Percentiles rank a stretch among this genome's conserved stretches.
Conservation (phyloP, 2,329 filamentous ascomycete species). For the Pyrenophora tritici-repentis region DNA sequence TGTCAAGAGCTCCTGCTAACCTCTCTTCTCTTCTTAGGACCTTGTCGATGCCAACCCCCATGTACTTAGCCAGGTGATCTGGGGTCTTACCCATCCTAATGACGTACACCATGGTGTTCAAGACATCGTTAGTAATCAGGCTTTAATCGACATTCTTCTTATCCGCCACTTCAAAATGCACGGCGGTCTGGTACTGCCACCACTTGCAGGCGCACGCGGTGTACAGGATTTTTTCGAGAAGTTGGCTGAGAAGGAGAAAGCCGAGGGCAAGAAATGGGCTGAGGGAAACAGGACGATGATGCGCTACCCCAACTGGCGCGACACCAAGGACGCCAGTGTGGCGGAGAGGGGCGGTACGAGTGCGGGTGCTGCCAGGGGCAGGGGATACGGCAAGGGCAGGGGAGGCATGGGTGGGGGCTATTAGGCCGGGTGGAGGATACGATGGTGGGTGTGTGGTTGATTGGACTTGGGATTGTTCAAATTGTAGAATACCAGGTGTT, state of each 20-base stretch:
- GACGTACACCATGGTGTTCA: constrained; percentile 6
- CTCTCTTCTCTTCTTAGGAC: neutral
- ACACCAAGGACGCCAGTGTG: neutral
- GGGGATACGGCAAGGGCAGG: neutral
- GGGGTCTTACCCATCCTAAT: constrained; percentile 1
- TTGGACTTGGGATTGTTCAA: no score
- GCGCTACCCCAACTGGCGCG: constrained; percentile 11
- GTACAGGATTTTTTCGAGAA: constrained; percentile 1
- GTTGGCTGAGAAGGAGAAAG: neutral
- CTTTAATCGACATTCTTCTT: constrained; percentile 10
- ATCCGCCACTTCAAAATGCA: constrained; percentile 18
- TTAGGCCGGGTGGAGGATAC: neutral
- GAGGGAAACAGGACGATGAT: neutral
- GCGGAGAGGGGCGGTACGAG: neutral
- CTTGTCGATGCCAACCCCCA: neutral
- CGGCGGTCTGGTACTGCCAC: constrained; percentile 15
- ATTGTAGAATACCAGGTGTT: no score
- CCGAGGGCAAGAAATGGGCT: neutral
- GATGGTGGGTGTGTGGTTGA: no score
- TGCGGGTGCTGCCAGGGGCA: neutral
- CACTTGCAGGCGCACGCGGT: constrained; percentile 1
- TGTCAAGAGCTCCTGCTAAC: neutral
- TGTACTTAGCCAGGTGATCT: neutral
- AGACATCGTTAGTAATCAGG: neutral
- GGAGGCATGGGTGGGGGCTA: neutral